Evolutionary conservation across 2,329 filamentous ascomycete species (phyloP), one percentile per base, ranked within the genome.

Genomic region (Colletotrichum sansevieriae): DNA sequence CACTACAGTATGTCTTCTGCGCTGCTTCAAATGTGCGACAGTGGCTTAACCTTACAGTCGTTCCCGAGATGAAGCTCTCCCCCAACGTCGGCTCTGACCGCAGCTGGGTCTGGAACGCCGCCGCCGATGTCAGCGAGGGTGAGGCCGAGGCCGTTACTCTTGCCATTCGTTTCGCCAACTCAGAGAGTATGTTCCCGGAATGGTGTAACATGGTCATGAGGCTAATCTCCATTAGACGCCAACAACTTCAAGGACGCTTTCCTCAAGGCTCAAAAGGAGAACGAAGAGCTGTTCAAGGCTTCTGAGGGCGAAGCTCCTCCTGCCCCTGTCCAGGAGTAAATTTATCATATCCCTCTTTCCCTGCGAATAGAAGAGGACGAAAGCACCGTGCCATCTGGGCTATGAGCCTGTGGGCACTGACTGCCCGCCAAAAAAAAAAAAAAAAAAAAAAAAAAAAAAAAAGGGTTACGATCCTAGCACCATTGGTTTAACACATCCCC

Each of bases 61-160:
- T 97, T 71, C 95, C 95, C 72, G 95, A 98, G 83, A 98, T 99
- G 95, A 98, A 97, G 87, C 91, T 99, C 72, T 95, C 93, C 71
- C 94, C 96, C 83, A 99, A 99, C 81, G 95, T 98, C 74, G 96
- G 96, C 77, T 97, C 93, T 77, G 96, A 99, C 86, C 92, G 96
- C 81, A 97, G 92, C 85, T 99, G 96, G 96, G 96, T 99, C 74
- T 99, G 96, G 96, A 98, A 97, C 78, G 95, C 95, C 70, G 92
- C 95, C 67, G 96, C 96, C 74, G 96, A 99, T 87, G 95, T 98
- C 75, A 97, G 94, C 78, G 96, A 99, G 87, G 96, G 96, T 71
- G 95, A 98, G 85, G 92, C 96, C 72, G 96, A 99, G 87, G 94
- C 95, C 64, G 91, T 94, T 78, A 99, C 96, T 63, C 88, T 99